Base-by-base conservation (phyloP, 768 basidiomycete species). In the Boletus vinaceobasis region DNA sequence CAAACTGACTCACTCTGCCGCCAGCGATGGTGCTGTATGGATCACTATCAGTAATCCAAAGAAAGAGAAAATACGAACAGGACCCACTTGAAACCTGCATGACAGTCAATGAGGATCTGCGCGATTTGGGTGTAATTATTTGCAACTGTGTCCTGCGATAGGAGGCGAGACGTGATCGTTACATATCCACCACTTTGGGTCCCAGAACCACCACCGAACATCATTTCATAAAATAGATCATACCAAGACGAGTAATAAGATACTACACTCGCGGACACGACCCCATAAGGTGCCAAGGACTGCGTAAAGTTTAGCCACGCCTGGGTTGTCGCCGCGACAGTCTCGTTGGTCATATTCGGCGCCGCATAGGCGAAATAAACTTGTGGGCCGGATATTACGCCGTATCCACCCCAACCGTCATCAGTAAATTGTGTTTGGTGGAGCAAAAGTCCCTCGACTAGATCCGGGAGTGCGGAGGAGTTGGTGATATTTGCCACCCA, bases 381-480 rank as follows among this genome's bases (percentile, higher is more conserved):
- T 19, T 37, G 11, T 37, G 27, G 2, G 27, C 23, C 27, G 9
- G 45, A n/a, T 19, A 59, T 17, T 0, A 3, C 0, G 56, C 63
- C 57, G 48, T 75, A 79, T 1, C 77, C 77, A n/a, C 74, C 74
- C 79, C 77, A 81, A 2, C 75, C 77, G 1, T 62, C 65, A 32
- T 79, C 75, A 2, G 77, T 68, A 11, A 78, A 59, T 4, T 58
- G 53, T 4, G 73, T 73, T 32, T 69, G 71, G 32, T 71, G 55
- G 21, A 64, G 72, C 37, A 77, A 37, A 47, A 74, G 65, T 51
- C 74, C 74, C 1, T 68, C 71, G 15, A 70, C 54, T 17, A 78
- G 60, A 4, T 59, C 63, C 19, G 65, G 48, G 1, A 73, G 62
- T 6, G 59, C 55, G 1, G 63, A 62, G 2, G 65, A 56, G 11